phyloP scores from a whole-genome alignment of 2,329 filamentous ascomycete species.

The Purpureocillium lavendulum region DNA sequence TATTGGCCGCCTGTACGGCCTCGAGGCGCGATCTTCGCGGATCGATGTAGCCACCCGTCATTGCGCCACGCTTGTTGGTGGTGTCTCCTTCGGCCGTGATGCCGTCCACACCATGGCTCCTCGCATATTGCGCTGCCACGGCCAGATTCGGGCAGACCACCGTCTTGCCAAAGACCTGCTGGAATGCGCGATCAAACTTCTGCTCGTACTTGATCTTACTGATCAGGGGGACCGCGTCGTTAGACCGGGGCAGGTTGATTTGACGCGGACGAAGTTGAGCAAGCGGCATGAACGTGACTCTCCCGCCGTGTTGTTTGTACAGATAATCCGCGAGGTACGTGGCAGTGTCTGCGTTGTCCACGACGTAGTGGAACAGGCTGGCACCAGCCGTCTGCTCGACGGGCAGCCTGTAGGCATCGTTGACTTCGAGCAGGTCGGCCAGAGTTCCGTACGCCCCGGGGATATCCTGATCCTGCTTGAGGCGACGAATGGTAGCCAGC shows the following conservation, averaged over 20 bases:
- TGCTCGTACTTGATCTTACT: conserved; percentile 75
- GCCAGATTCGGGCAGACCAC: conserved; percentile 88
- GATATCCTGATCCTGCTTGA: conserved; percentile 72
- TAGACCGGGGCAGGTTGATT: conserved; percentile 72
- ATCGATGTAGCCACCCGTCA: conserved; percentile 93
- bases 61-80: conserved; percentile 87
- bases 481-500: conserved; percentile 73
- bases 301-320: conserved; percentile 70
- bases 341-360: conserved; percentile 84
- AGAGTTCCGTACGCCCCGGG: conserved; percentile 86
- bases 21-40: conserved; percentile 78
- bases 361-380: conserved; percentile 92
- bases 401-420: conserved; percentile 76
- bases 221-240: conserved; percentile 80
- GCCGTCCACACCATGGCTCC: conserved; percentile 83
- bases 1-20: conserved; percentile 66
- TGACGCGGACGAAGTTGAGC: conserved; percentile 67
- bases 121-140: conserved; percentile 82
- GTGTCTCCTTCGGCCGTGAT: conserved; percentile 94
- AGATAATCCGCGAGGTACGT: conserved; percentile 73
- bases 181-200: conserved; percentile 75
- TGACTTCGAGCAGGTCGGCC: conserved; percentile 84
- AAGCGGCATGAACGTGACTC: conserved; percentile 91
- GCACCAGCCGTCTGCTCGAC: conserved; percentile 89
- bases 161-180: conserved; percentile 91